Conservation (phyloP, 352 stramenopile genomes). For the Phytophthora fragariae region DNA sequence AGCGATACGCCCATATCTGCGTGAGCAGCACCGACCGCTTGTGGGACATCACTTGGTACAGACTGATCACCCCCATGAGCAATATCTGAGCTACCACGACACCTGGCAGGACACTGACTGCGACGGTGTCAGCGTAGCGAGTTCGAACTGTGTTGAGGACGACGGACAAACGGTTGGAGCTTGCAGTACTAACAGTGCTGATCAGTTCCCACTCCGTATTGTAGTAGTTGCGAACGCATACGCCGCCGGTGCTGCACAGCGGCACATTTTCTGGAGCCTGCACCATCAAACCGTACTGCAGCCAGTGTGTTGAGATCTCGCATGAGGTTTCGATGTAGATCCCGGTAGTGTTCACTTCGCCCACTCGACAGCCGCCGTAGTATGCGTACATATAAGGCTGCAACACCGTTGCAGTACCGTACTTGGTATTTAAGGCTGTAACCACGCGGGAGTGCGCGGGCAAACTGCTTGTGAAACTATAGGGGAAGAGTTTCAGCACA, state of each 20-base stretch:
- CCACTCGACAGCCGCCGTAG: slow-evolving; percentile 24
- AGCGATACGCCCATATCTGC: slow-evolving; percentile 34
- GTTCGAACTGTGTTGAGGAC: slow-evolving; percentile 9
- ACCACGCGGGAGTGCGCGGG: not conserved
- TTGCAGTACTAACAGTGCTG: not conserved
- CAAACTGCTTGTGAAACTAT: slow-evolving; percentile 21
- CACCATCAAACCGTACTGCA: slow-evolving; percentile 19
- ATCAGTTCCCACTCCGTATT: slow-evolving; percentile 23
- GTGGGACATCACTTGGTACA: slow-evolving; percentile 28
- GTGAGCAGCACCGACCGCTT: slow-evolving; percentile 24
- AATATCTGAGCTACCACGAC: slow-evolving; percentile 26
- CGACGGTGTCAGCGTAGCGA: slow-evolving; percentile 16
- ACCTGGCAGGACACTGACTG: slow-evolving; percentile 18
- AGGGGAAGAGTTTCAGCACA: slow-evolving; percentile 14
- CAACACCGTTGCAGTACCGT: slow-evolving; percentile 1
- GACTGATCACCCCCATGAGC: slow-evolving; percentile 18
- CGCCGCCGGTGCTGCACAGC: slow-evolving; percentile 7
- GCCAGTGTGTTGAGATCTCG: not conserved
- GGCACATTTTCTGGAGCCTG: slow-evolving; percentile 21
- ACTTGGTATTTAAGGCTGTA: slow-evolving; percentile 1
- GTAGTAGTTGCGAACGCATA: slow-evolving; percentile 27
- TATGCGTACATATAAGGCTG: slow-evolving; percentile 17
- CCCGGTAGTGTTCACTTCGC: slow-evolving; percentile 7
- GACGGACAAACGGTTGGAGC: slow-evolving; percentile 4
- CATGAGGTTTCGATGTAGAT: slow-evolving; percentile 22